These are phyloP conservation scores for Adansonia madagascariensis DNA, from an alignment of 441 rosid species.

Conservation along the genomic window DNA sequence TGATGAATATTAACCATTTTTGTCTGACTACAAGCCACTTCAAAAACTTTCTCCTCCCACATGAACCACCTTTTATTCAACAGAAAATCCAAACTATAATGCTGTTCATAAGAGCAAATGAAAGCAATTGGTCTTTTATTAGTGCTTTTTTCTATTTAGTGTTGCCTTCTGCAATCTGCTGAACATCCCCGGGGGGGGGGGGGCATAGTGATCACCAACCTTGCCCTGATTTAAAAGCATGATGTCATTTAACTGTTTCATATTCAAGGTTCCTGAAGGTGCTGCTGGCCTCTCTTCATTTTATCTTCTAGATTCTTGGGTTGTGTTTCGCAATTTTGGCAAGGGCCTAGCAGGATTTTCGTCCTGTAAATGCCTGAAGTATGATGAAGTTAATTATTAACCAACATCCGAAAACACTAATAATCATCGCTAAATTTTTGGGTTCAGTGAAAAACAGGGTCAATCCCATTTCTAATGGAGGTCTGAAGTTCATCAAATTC, in stretches of 20 bases:
- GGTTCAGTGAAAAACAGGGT: not conserved
- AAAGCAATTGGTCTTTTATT: slow-evolving; percentile 18
- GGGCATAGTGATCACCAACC: slow-evolving; percentile 53
- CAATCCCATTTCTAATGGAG: not conserved
- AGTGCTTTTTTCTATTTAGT: slow-evolving; percentile 43
- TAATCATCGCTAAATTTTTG: not conserved
- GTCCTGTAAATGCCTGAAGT: slow-evolving; percentile 58
- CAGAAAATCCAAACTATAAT: slow-evolving; percentile 2
- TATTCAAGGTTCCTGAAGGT: slow-evolving; percentile 71
- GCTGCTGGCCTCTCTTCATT: slow-evolving; percentile 57
- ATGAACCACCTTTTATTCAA: slow-evolving; percentile 32
- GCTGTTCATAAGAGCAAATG: slow-evolving; percentile 12
- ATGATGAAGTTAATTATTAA: not conserved
- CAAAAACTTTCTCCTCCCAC: too few species aligned
- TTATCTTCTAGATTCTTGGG: slow-evolving; percentile 53
- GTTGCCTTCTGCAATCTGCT: slow-evolving; percentile 51
- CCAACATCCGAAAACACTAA: not conserved
- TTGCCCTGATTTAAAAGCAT: slow-evolving; percentile 79
- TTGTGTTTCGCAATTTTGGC: slow-evolving; percentile 81
- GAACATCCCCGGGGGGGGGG: slow-evolving; percentile 21
- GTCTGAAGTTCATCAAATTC: not conserved
- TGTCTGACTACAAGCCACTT: not conserved
- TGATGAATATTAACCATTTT: not conserved
- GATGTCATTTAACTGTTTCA: slow-evolving; percentile 75
- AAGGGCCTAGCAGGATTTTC: slow-evolving; percentile 68